Evolutionary conservation across 225 moss, liverwort and hornwort species (phyloP), one percentile per base, ranked within the genome.

Genomic region (Marchantia paleacea): DNA sequence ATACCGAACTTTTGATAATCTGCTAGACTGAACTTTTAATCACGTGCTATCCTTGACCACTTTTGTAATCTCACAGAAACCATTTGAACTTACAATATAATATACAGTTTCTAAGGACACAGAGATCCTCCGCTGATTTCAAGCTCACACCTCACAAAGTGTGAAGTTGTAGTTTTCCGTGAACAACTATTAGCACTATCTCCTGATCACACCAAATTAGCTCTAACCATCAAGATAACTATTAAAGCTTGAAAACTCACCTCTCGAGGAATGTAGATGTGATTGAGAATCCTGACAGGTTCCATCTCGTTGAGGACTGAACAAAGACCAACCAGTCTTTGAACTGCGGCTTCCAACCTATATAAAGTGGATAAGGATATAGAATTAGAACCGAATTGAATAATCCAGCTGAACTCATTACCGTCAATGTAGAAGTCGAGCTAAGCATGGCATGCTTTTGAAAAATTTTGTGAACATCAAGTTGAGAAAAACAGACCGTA

Each of bases 301-400:
- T 99, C 99, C 95, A 99, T 94, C 82, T 99, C 99, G 84, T 99
- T 99, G 12, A 99, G 90, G 82, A 95, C 95, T 58, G 99, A 95
- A 86, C 99, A 99, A 67, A 99, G 92, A 82, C 94, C 95, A 51
- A 95, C 95, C 55, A 99, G 90, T 82, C 99, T 99, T 87, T 99
- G 99, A 31, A 99, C 99, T 72, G 99, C 99, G 76, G 99, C 99
- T 89, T 99, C 99, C 70, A 99, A 85, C 92, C 92, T 92, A 83
- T 51, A 81, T 52, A 10, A 51, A 4, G 31, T 39, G 0, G 14
- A 14, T 51, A 0, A 72, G 51, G 8, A 18, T 6, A 48, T n/a
- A 51, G n/a, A 6, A 51, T 50, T n/a, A 72, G n/a, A 6, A 51
- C 48, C 22, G n/a, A 24, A 49, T 19, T 48, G 8, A 49, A 18